Evolutionary conservation across 2,329 filamentous ascomycete species (phyloP).

Genomic region (Aspergillus carbonarius): DNA sequence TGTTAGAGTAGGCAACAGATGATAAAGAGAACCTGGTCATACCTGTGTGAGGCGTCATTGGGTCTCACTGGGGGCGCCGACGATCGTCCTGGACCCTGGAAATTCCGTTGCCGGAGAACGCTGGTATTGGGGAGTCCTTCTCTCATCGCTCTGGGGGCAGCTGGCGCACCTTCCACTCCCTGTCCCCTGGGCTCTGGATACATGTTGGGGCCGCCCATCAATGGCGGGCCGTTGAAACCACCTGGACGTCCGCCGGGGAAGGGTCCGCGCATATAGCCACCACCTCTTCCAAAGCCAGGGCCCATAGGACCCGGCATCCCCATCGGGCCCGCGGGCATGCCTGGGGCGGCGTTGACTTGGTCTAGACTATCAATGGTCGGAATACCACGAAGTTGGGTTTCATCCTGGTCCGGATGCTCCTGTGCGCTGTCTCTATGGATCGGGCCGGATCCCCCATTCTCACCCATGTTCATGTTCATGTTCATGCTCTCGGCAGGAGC

Average conservation of each 20-base stretch:
- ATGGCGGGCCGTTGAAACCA: slow-evolving; percentile 29
- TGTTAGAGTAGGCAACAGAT: slow-evolving; percentile 9
- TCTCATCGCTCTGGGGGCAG: slow-evolving; percentile 91
- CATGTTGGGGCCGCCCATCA: slow-evolving; percentile 29
- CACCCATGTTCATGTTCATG: neutral
- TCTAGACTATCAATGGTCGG: slow-evolving; percentile 34
- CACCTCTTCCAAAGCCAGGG: slow-evolving; percentile 40
- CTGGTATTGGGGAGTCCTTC: slow-evolving; percentile 83
- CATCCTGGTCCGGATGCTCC: slow-evolving; percentile 16
- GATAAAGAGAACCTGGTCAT: slow-evolving; percentile 8
- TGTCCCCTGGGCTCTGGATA: slow-evolving; percentile 50
- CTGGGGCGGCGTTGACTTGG: slow-evolving; percentile 23
- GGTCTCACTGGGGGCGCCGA: slow-evolving; percentile 19
- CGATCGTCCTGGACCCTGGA: slow-evolving; percentile 37
- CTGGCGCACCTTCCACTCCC: slow-evolving; percentile 72
- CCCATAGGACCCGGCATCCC: slow-evolving; percentile 25
- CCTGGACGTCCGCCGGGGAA: slow-evolving; percentile 43
- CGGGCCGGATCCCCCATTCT: slow-evolving; percentile 15
- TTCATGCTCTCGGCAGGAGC: slow-evolving; percentile 4
- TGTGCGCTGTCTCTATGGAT: slow-evolving; percentile 13
- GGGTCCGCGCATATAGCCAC: slow-evolving; percentile 49
- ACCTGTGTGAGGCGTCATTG: slow-evolving; percentile 32
- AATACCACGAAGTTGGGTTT: slow-evolving; percentile 29
- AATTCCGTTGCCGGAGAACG: slow-evolving; percentile 62
- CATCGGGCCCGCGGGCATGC: slow-evolving; percentile 33